A percentile compares a stretch with the other conserved stretches of the same genome.
phyloP scores from a whole-genome alignment of 2,329 filamentous ascomycete genomes.

The Beauveria varroae region DNA sequence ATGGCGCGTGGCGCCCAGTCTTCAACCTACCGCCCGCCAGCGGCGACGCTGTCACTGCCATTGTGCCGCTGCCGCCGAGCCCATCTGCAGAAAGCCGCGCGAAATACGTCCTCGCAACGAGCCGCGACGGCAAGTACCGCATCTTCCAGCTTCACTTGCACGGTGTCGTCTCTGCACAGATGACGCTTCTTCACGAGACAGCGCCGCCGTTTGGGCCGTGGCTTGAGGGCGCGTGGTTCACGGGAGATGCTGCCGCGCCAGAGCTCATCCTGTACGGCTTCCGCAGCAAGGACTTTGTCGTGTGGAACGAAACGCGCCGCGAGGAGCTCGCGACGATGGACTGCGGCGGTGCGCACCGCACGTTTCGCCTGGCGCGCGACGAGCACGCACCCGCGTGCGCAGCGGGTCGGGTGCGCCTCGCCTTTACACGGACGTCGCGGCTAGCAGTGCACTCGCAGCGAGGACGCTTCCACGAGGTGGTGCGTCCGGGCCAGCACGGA shows the following conservation, averaged over 20 bases:
- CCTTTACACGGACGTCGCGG: conserved; percentile 65
- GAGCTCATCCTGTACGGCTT: conserved; percentile 75
- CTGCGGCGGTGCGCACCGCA: conserved; percentile 79
- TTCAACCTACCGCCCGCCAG: conserved; percentile 32
- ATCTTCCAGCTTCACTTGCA: conserved; percentile 43
- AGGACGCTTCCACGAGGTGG: conserved; percentile 30
- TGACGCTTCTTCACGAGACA: conserved; percentile 58
- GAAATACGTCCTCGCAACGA: conserved; percentile 58
- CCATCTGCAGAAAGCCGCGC: conserved; percentile 6
- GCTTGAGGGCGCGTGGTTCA: conserved; percentile 65
- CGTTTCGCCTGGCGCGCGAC: conserved; percentile 47
- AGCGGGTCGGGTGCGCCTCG: conserved; percentile 41
- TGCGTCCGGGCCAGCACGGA: conserved; percentile 72
- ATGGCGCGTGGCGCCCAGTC: conserved; percentile 20
- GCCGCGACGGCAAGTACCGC: conserved; percentile 68
- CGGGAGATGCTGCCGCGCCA: conserved; percentile 20
- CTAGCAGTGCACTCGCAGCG: conserved; percentile 40
- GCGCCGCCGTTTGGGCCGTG: conserved; percentile 65
- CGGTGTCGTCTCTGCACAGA: conserved; percentile 12
- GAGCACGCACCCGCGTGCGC: conserved; percentile 22
- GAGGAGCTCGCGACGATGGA: conserved; percentile 64
- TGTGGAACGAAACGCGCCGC: conserved; percentile 69
- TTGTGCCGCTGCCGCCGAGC: conserved; percentile 39
- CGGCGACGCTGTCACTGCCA: conserved; percentile 60
- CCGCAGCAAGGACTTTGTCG: conserved; percentile 67